Evolutionary conservation across 2,329 filamentous ascomycete species (phyloP), one percentile per base, ranked within the genome.

Genomic region (Colletotrichum sp.): DNA sequence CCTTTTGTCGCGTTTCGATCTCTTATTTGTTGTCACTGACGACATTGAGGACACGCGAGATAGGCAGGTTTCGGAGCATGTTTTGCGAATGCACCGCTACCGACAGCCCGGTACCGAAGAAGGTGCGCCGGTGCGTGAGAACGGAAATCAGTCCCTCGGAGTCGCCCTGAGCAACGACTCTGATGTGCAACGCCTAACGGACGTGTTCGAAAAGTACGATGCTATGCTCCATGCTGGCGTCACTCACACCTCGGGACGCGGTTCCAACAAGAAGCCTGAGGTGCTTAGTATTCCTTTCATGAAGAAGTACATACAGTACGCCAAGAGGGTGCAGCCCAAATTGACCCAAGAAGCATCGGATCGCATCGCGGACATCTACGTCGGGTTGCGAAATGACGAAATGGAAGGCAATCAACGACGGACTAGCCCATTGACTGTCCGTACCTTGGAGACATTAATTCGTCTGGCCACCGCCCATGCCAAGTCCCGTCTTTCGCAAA

Each of bases 221-320:
- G 92, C 94, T 34, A 98, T 99, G 95, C 91, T 99, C 57, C 97
- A 99, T 82, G 95, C 96, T 12, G 97, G 97, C 77, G 95, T 98
- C 63, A 95, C 93, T 8, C 86, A 95, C 18, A 95, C 93, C 6
- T 90, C 93, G 15, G 94, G 94, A 12, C 92, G 95, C 52, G 95
- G 95, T 13, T 87, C 93, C 30, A 92, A 92, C 80, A 94, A 95
- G 84, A 94, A 94, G 78, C 92, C 95, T 7, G 96, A 98, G 84
- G 95, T 99, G 16, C 89, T 99, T 70, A 98, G 95, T 86, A 98
- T 99, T 77, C 95, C 96, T 0, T 99, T 99, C 86, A 96, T 99
- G 89, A 99, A 99, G 88, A 99, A 99, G 87, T 99, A 98, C 85
- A 98, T 99, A 62, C 97, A 99, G 83, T 99, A 99, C 84, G 96